A percentile compares a stretch with the other conserved stretches of the same genome.
These are phyloP conservation scores for Aureoboletus auriporus DNA, from an alignment of 768 basidiomycete genomes.

Conservation along the genomic window DNA sequence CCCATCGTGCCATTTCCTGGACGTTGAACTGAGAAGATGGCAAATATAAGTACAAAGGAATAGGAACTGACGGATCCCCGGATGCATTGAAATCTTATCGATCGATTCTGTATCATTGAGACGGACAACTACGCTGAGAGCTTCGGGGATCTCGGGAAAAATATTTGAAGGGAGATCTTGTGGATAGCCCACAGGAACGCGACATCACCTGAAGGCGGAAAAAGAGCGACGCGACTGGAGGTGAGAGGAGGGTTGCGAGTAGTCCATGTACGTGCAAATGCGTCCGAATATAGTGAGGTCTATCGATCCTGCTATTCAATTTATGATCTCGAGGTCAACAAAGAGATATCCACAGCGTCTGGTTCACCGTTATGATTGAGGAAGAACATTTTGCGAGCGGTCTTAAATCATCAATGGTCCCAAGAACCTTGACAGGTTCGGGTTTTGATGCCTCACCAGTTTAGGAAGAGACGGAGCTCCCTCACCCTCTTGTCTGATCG, in stretches of 20 bases:
- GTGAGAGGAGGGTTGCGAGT: constrained; percentile 41
- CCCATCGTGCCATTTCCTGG: constrained; percentile 92
- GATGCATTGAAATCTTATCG: constrained; percentile 87
- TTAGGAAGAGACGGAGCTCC: constrained; percentile 27
- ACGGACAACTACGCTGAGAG: constrained; percentile 79
- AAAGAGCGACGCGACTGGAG: constrained; percentile 83
- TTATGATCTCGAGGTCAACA: constrained; percentile 88
- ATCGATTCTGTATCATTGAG: constrained; percentile 79
- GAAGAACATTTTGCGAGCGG: constrained; percentile 87
- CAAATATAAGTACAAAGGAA: background rate
- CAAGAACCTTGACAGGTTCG: constrained; percentile 35
- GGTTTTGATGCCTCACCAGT: constrained; percentile 25
- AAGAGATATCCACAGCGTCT: constrained; percentile 94
- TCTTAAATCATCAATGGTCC: constrained; percentile 71
- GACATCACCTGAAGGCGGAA: constrained; percentile 90
- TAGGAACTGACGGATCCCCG: constrained; percentile 68
- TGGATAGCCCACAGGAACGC: constrained; percentile 88
- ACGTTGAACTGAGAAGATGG: background rate
- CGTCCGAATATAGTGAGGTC: constrained; percentile 85
- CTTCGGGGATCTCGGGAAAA: constrained; percentile 88
- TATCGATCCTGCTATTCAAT: constrained; percentile 69
- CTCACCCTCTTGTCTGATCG: constrained; percentile 57
- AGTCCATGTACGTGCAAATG: constrained; percentile 95
- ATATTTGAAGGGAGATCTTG: constrained; percentile 80
- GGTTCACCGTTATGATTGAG: constrained; percentile 94